A percentile compares a stretch with the other conserved stretches of the same genome.
phyloP scores from a whole-genome alignment of 371 early-diverging fungal genomes.

The Mucor circinelloides region DNA sequence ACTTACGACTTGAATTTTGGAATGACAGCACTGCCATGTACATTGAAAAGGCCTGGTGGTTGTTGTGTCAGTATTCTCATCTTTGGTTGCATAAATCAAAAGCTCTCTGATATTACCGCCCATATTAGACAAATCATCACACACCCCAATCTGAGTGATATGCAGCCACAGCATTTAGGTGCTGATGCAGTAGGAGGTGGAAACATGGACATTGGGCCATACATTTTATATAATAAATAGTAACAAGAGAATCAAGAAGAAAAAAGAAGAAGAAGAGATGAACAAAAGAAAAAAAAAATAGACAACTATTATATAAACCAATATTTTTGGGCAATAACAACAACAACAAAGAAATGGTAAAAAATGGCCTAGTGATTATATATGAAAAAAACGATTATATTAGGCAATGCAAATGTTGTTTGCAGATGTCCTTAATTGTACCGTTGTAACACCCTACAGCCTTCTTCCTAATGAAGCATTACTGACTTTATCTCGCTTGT shows the following conservation, averaged over 20 bases:
- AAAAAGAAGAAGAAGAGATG: background rate
- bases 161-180: conserved; percentile 28
- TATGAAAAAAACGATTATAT: background rate
- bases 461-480: conserved; percentile 23
- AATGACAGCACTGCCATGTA: conserved; percentile 39
- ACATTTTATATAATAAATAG: conserved; percentile 15
- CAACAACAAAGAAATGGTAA: conserved; percentile 13
- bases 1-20: conserved; percentile 32
- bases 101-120: conserved; percentile 27
- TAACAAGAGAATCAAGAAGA: conserved; percentile 8
- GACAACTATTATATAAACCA: background rate
- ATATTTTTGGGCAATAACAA: background rate
- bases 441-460: conserved; percentile 3
- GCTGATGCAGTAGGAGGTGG: background rate
- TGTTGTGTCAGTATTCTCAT: background rate
- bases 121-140: conserved; percentile 30
- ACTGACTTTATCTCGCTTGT: conserved; percentile 54
- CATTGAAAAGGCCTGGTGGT: conserved; percentile 35
- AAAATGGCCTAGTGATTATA: background rate
- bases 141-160: conserved; percentile 32
- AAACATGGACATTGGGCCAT: conserved; percentile 8
- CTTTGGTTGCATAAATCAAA: background rate
- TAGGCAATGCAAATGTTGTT: conserved; percentile 14
- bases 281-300: background rate
- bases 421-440: conserved; percentile 17